Conservation (phyloP, 805 yeast species). For the Candida andamanensis region DNA sequence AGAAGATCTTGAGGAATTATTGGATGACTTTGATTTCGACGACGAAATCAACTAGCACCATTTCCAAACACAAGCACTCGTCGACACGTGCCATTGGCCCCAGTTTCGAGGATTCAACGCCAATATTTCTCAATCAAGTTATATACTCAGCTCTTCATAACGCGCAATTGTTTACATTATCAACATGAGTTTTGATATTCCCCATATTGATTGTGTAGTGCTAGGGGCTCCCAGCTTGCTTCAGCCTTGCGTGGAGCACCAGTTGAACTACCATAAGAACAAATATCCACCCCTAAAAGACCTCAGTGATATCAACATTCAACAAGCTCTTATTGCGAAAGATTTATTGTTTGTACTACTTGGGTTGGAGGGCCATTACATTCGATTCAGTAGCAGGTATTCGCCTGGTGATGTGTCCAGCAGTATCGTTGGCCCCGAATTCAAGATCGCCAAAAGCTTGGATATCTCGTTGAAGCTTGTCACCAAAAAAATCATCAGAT, state of each 20-base stretch:
- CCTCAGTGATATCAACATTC: conserved; percentile 46
- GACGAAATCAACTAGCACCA: no score
- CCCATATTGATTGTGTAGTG: no score
- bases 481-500: conserved; percentile 52
- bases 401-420: conserved; percentile 39
- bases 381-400: conserved; percentile 61
- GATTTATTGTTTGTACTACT: conserved; percentile 66
- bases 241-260: conserved; percentile 6
- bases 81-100: no score
- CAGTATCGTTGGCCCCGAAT: conserved; percentile 67
- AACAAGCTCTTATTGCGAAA: conserved; percentile 66
- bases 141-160: no score
- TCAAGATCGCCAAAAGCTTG: conserved; percentile 61
- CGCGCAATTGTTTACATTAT: no score
- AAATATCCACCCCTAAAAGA: conserved; percentile 28
- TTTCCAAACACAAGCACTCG: no score
- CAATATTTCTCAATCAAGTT: no score
- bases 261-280: conserved; percentile 5
- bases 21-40: conserved; percentile 9
- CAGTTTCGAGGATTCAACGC: no score
- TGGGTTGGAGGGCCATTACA: conserved; percentile 75
- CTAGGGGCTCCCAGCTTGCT: conserved; percentile 12
- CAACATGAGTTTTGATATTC: no score
- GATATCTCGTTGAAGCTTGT: conserved; percentile 72
- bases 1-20: conserved; percentile 31